A percentile compares a stretch with the other conserved stretches of the same genome.
These are phyloP conservation scores for Millerozyma miso DNA, from an alignment of 805 yeast species.

Conservation along the genomic window DNA sequence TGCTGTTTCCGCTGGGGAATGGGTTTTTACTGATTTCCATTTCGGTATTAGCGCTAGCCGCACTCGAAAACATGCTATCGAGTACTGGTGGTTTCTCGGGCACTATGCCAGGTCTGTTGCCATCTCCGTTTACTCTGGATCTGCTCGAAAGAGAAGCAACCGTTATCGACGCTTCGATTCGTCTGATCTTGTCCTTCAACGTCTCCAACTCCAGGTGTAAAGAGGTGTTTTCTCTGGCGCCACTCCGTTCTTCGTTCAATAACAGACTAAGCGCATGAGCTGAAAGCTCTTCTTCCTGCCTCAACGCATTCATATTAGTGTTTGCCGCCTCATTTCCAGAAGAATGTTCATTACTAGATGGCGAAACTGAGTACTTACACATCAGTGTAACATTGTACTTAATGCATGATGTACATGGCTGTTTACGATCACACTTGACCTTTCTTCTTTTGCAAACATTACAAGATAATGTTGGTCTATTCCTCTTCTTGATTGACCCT, in stretches of 20 bases:
- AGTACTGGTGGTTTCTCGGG: neutral
- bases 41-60: neutral
- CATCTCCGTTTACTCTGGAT: neutral
- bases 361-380: neutral
- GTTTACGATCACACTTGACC: conserved; percentile 34
- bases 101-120: neutral
- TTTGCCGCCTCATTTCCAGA: too few relatives aligned
- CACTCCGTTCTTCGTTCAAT: neutral
- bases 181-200: conserved; percentile 37
- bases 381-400: conserved; percentile 16
- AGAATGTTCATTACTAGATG: too few relatives aligned
- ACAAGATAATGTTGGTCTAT: conserved; percentile 29
- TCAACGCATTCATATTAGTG: too few relatives aligned
- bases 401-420: conserved; percentile 32
- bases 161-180: conserved; percentile 43
- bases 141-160: conserved; percentile 20
- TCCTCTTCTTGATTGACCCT: conserved; percentile 13
- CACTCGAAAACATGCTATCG: neutral
- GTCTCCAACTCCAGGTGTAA: conserved; percentile 22
- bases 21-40: neutral
- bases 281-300: too few relatives aligned
- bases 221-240: neutral
- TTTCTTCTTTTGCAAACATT: conserved; percentile 31
- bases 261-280: too few relatives aligned
- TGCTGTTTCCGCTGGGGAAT: neutral